These are phyloP conservation scores for Eimeria necatrix DNA, from an alignment of 169 alveolate genomes.

Conservation along the genomic window DNA sequence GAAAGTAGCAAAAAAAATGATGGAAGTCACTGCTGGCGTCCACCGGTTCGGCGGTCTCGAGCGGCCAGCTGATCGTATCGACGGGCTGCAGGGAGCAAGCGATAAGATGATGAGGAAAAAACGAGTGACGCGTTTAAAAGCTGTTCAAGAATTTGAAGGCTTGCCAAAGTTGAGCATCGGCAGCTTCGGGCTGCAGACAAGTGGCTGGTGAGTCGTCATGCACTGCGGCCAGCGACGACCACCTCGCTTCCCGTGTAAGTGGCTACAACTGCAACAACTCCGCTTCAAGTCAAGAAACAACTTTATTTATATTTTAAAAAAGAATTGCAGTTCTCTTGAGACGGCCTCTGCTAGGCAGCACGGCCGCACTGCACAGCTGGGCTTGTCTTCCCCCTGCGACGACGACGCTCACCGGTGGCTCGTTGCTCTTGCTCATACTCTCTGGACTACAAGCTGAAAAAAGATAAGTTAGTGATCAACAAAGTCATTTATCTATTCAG, in stretches of 20 bases:
- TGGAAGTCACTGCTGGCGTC: background rate
- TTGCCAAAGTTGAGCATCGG: background rate
- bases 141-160: background rate
- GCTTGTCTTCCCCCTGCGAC: background rate
- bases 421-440: no score
- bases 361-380: background rate
- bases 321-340: no score
- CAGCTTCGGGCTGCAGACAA: background rate
- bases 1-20: background rate
- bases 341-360: no score
- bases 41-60: slow-evolving; percentile 1
- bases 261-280: background rate
- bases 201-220: slow-evolving; percentile 13
- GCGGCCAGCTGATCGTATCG: slow-evolving; percentile 12
- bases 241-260: background rate
- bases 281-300: background rate
- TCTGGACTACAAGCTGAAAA: no score
- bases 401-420: no score
- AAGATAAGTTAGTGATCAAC: no score
- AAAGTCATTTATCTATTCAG: no score
- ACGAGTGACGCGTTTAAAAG: background rate
- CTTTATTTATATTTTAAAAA: background rate
- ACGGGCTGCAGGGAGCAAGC: background rate
- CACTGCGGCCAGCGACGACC: background rate
- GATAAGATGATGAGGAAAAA: background rate